phyloP scores from a whole-genome alignment of 1,139 yeast species.

The Candida sp. region DNA sequence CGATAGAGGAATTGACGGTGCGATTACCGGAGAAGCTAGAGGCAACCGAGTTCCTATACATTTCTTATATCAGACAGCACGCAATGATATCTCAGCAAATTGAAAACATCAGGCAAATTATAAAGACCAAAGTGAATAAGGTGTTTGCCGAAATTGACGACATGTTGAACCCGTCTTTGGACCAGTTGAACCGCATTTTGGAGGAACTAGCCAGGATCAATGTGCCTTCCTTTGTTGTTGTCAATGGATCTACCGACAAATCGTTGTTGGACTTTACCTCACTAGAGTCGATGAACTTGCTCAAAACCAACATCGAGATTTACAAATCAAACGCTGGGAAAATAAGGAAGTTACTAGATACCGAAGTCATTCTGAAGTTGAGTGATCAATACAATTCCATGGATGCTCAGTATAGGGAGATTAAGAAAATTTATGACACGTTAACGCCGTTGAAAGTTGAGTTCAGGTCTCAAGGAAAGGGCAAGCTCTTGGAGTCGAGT shows the following conservation, averaged over 20 bases:
- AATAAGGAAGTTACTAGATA: constrained; percentile 23
- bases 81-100: constrained; percentile 13
- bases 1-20: constrained; percentile 24
- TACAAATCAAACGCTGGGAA: constrained; percentile 31
- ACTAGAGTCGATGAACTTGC: constrained; percentile 30
- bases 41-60: constrained; percentile 24
- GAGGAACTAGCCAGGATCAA: constrained; percentile 24
- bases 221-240: constrained; percentile 34
- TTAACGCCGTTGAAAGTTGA: constrained; percentile 23
- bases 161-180: constrained; percentile 23
- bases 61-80: constrained; percentile 19
- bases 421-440: constrained; percentile 26
- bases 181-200: constrained; percentile 29
- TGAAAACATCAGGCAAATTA: constrained; percentile 2
- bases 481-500: constrained; percentile 18
- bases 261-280: constrained; percentile 36
- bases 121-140: constrained; percentile 4
- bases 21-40: constrained; percentile 28
- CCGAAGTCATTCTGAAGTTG: constrained; percentile 20
- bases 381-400: constrained; percentile 18
- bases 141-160: constrained; percentile 9
- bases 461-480: constrained; percentile 12
- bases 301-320: constrained; percentile 30
- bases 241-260: constrained; percentile 4
- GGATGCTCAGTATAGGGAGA: constrained; percentile 18